Conservation (phyloP, 768 basidiomycete species). For the Boletellus ananas region DNA sequence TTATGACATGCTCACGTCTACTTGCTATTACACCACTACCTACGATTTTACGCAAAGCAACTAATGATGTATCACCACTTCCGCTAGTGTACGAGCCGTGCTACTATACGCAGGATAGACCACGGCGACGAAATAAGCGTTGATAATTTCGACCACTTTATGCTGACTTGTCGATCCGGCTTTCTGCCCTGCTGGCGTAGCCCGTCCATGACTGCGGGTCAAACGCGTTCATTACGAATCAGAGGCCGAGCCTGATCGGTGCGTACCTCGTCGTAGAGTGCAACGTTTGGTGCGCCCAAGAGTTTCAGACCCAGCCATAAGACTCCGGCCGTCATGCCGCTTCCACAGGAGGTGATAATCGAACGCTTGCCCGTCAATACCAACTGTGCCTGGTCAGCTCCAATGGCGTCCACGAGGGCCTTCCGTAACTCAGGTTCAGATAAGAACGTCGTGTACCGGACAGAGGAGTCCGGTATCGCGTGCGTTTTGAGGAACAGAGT, state of each 20-base stretch:
- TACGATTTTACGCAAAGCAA: constrained; percentile 10
- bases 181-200: constrained; percentile 74
- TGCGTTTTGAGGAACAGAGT: constrained; percentile 57
- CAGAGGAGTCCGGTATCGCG: constrained; percentile 30
- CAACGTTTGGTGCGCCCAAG: constrained; percentile 55
- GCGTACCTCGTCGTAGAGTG: constrained; percentile 92
- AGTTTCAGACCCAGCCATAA: constrained; percentile 90
- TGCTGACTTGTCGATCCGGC: constrained; percentile 59
- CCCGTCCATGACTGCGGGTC: constrained; percentile 87
- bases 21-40: constrained; percentile 14
- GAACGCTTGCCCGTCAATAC: constrained; percentile 57
- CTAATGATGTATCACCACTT: constrained; percentile 31
- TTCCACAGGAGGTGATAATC: constrained; percentile 83
- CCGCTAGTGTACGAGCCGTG: constrained; percentile 19
- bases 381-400: constrained; percentile 48
- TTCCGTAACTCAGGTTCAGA: constrained; percentile 53
- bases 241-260: constrained; percentile 4
- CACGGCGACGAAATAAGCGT: constrained; percentile 4
- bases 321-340: constrained; percentile 96
- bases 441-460: constrained; percentile 57
- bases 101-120: constrained; percentile 6
- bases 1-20: constrained; percentile 3
- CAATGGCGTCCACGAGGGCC: constrained; percentile 62
- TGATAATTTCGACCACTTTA: constrained; percentile 9
- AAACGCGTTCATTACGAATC: constrained; percentile 16